These are phyloP conservation scores for Psidium guajava DNA, from an alignment of 345 rosid genomes.

Conservation along the genomic window DNA sequence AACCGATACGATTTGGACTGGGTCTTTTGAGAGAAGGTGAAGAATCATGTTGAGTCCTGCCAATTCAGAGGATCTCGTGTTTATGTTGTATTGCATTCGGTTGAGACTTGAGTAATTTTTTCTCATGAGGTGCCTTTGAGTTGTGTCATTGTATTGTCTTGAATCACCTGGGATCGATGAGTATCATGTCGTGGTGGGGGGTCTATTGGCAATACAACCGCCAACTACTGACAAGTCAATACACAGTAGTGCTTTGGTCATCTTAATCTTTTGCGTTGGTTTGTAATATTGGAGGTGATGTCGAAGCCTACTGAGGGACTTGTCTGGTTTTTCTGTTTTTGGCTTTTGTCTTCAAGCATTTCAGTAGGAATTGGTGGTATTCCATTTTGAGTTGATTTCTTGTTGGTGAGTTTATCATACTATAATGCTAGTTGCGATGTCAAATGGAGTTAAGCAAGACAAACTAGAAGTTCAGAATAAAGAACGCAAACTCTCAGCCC, in stretches of 20 bases:
- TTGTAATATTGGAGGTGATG: not conserved
- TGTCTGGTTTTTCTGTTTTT: not conserved
- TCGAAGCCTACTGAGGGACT: not conserved
- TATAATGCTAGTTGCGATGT: not conserved
- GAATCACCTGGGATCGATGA: not conserved
- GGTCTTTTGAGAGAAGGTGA: not conserved
- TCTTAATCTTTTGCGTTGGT: not conserved
- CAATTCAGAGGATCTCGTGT: not conserved
- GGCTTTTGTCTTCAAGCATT: not conserved
- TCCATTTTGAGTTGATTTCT: not conserved
- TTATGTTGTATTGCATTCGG: not conserved
- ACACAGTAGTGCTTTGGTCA: not conserved
- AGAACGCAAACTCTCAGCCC: not conserved
- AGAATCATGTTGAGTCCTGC: not conserved
- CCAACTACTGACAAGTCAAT: not conserved
- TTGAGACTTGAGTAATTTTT: not conserved
- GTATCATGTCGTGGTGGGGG: not conserved
- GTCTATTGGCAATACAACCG: not conserved
- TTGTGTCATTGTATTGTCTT: not conserved
- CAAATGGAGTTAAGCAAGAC: not conserved
- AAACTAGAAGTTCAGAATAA: not conserved
- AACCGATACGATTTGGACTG: not conserved
- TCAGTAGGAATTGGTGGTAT: not conserved
- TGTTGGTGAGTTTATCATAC: not conserved
- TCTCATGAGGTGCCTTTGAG: not conserved